phyloP scores from a whole-genome alignment of 495 filamentous ascomycete species.

The Penicillium nucicola region DNA sequence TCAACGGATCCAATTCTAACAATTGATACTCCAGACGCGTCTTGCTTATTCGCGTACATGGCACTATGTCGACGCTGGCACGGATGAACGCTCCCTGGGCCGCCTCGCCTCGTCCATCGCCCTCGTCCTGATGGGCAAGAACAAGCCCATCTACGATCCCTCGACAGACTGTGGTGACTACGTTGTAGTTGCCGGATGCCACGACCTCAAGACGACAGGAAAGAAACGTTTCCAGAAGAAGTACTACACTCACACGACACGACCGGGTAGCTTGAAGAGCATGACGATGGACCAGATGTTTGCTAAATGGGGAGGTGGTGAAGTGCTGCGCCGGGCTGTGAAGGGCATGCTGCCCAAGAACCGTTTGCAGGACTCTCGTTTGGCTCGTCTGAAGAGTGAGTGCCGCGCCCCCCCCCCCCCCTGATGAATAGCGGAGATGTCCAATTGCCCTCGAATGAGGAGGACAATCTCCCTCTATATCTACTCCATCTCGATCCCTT shows the following conservation, averaged over 20 bases:
- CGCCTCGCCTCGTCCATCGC: conserved; percentile 91
- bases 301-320: conserved; percentile 88
- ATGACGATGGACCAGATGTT: conserved; percentile 96
- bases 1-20: conserved; percentile 2
- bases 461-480: background rate
- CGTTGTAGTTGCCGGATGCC: conserved; percentile 88
- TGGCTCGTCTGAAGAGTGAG: conserved; percentile 84
- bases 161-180: conserved; percentile 98
- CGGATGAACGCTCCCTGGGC: conserved; percentile 58
- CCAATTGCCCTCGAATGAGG: background rate
- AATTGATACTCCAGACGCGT: conserved; percentile 62
- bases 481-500: too few relatives aligned
- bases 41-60: conserved; percentile 94
- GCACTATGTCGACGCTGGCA: conserved; percentile 81
- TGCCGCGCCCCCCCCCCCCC: too few relatives aligned
- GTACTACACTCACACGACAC: conserved; percentile 91
- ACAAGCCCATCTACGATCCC: conserved; percentile 97
- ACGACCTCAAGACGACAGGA: conserved; percentile 81
- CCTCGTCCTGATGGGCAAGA: conserved; percentile 92
- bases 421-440: background rate
- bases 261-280: conserved; percentile 79
- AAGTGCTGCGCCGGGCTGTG: conserved; percentile 89
- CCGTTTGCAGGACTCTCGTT: conserved; percentile 74
- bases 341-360: conserved; percentile 99
- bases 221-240: conserved; percentile 90